Base-by-base conservation (phyloP, 2,329 filamentous ascomycete genomes). In the Exophiala lecanii-corni region DNA sequence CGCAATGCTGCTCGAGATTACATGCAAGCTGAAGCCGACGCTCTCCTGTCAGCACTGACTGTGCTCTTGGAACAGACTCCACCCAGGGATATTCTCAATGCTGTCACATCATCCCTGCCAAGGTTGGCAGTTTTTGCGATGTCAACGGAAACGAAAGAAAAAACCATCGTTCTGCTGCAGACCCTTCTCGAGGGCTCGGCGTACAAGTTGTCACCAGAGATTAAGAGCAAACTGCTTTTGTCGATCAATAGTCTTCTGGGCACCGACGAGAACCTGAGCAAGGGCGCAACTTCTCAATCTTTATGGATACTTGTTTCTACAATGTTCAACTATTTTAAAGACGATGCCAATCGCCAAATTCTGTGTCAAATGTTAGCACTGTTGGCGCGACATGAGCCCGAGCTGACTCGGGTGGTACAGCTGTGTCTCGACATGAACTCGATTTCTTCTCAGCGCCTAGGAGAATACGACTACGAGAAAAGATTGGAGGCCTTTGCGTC, bases 311-410 rank as follows among this genome's bases (percentile, higher is more conserved):
- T 86, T 0, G 67, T 92, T 7, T 83, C 86, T 3, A 82, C 86
- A 0, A 75, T 97, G 23, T 97, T 95, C 60, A 86, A 87, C 41
- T 95, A 89, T 61, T 91, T 97, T 69, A 86, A 82, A 55, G 89
- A 97, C 62, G 76, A 81, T 32, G 69, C 78, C 32, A 94, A 88
- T 58, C 78, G 92, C 41, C 73, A 81, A 49, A 74, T 86, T 1
- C 68, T 97, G 19, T 85, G 84, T 12, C 74, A 81, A 33, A 83
- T 94, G 3, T 67, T 97, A 5, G 64, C 73, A 10, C 82, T 83
- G 13, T 81, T 95, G 47, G 80, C 86, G 1, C 67, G 74, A 5
- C 78, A 78, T 34, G 79, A 87, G 45, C 55, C 73, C 3, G 72
- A 75, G 1, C 68, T 89, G 1, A 74, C 80, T 40, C 73, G 88